These are phyloP conservation scores for Alternaria incomplexa DNA, from an alignment of 2,329 filamentous ascomycete genomes.

Conservation along the genomic window DNA sequence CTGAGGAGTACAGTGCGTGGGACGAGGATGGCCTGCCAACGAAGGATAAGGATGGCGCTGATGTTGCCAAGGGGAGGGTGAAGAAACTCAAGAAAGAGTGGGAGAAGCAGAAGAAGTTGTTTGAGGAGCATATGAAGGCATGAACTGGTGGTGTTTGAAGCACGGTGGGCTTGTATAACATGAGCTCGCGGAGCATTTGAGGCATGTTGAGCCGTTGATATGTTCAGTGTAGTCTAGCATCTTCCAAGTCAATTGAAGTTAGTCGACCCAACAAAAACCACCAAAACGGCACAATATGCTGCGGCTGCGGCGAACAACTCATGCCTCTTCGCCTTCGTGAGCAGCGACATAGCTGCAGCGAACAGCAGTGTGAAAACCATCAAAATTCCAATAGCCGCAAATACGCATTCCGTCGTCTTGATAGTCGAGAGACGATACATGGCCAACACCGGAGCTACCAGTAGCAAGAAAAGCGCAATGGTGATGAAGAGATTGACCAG, in stretches of 20 bases:
- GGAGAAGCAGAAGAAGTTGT: slow-evolving; percentile 86
- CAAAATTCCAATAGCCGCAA: slow-evolving; percentile 40
- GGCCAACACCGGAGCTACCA: slow-evolving; percentile 37
- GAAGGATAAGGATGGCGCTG: slow-evolving; percentile 76
- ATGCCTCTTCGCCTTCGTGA: slow-evolving; percentile 44
- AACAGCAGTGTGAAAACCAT: slow-evolving; percentile 51
- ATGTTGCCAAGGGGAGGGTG: slow-evolving; percentile 76
- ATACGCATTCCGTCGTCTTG: too few relatives aligned
- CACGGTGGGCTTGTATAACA: too few relatives aligned
- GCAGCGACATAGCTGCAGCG: slow-evolving; percentile 42
- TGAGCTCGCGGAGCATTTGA: too few relatives aligned
- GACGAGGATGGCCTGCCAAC: slow-evolving; percentile 82
- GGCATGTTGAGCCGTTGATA: too few relatives aligned
- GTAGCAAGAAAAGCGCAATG: slow-evolving; percentile 33
- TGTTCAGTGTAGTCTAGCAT: too few relatives aligned
- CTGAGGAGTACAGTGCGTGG: slow-evolving; percentile 74
- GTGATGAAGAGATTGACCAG: slow-evolving; percentile 42
- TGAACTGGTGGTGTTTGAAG: too few relatives aligned
- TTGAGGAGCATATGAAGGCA: slow-evolving; percentile 57
- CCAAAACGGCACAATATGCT: slow-evolving; percentile 47
- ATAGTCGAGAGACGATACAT: slow-evolving; percentile 25
- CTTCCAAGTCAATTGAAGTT: too few relatives aligned
- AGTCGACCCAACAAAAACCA: slow-evolving; percentile 32
- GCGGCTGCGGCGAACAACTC: slow-evolving; percentile 47
- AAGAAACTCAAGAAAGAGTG: slow-evolving; percentile 91